These are phyloP conservation scores for Ophiosphaerella herpotricha DNA, from an alignment of 2,329 filamentous ascomycete species.

Conservation along the genomic window DNA sequence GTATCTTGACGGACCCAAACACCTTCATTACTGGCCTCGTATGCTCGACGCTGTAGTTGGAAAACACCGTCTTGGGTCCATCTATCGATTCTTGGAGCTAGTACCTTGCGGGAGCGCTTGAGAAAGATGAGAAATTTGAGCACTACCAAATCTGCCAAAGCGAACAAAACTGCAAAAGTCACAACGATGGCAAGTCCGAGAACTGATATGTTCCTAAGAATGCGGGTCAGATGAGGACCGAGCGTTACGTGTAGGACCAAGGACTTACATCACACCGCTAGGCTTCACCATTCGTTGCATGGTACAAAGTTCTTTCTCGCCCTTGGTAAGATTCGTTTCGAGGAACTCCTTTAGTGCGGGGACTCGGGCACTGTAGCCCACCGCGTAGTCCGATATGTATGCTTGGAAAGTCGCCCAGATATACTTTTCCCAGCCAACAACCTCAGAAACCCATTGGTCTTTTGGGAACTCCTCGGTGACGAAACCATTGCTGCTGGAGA, in stretches of 20 bases:
- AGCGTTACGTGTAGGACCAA: too few relatives aligned
- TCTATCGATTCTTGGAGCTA: slow-evolving; percentile 26
- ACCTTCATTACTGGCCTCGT: slow-evolving; percentile 9
- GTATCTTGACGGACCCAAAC: slow-evolving; percentile 3
- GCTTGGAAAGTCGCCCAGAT: slow-evolving; percentile 19
- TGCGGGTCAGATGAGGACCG: too few relatives aligned
- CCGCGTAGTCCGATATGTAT: slow-evolving; percentile 13
- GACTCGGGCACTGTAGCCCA: slow-evolving; percentile 10
- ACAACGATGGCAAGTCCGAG: slow-evolving; percentile 25
- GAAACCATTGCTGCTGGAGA: slow-evolving; percentile 6
- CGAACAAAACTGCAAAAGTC: slow-evolving; percentile 13
- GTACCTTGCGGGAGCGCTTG: slow-evolving; percentile 11
- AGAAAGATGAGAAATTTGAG: slow-evolving; percentile 24
- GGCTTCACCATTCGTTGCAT: slow-evolving; percentile 21
- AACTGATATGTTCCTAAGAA: slow-evolving; percentile 25
- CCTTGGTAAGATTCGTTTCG: slow-evolving; percentile 4
- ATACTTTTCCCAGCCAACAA: slow-evolving; percentile 22
- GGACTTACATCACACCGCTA: slow-evolving; percentile 22
- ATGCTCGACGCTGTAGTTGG: slow-evolving; percentile 31
- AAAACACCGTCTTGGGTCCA: slow-evolving; percentile 35
- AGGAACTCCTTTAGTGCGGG: background rate
- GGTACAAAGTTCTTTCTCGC: slow-evolving; percentile 18
- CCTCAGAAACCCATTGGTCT: slow-evolving; percentile 26
- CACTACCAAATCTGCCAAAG: slow-evolving; percentile 15
- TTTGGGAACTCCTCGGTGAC: slow-evolving; percentile 7